A percentile compares a stretch with the other conserved stretches of the same genome.
These are phyloP conservation scores for Cochlearia excelsa DNA, from an alignment of 345 rosid genomes.

Conservation along the genomic window DNA sequence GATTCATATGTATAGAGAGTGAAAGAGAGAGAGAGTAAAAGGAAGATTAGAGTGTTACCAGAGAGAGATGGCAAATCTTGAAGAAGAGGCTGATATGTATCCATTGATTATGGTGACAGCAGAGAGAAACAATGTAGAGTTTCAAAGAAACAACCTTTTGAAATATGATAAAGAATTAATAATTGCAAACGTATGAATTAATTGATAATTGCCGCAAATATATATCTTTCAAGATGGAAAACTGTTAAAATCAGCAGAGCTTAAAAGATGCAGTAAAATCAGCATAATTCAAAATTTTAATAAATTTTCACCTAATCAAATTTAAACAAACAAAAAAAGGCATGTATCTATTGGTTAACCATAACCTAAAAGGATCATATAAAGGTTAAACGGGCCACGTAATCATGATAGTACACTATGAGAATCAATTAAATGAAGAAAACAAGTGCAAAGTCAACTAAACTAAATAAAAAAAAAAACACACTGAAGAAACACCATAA, in stretches of 20 bases:
- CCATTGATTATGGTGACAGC: constrained; percentile 2
- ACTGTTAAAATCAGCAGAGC: neutral
- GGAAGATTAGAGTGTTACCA: constrained; percentile 2
- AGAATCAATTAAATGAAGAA: too few species aligned
- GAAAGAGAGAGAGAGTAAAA: too few species aligned
- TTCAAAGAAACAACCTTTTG: neutral
- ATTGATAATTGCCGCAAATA: too few species aligned
- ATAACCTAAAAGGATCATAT: too few species aligned
- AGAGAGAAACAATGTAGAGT: too few species aligned
- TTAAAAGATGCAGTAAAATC: constrained; percentile 4
- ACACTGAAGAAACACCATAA: too few species aligned
- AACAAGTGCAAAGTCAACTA: too few species aligned
- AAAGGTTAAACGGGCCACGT: too few species aligned
- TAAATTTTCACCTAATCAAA: neutral
- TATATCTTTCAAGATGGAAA: too few species aligned
- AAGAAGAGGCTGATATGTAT: constrained; percentile 19
- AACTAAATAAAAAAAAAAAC: too few species aligned
- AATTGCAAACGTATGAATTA: neutral
- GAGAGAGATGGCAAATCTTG: constrained; percentile 23
- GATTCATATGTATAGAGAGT: neutral
- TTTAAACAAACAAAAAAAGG: neutral
- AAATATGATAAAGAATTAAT: neutral
- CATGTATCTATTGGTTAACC: too few species aligned
- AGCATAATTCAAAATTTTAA: neutral
- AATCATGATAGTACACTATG: too few species aligned